Conservation (phyloP, 495 filamentous ascomycete species). For the Evansstolkia leycettana region DNA sequence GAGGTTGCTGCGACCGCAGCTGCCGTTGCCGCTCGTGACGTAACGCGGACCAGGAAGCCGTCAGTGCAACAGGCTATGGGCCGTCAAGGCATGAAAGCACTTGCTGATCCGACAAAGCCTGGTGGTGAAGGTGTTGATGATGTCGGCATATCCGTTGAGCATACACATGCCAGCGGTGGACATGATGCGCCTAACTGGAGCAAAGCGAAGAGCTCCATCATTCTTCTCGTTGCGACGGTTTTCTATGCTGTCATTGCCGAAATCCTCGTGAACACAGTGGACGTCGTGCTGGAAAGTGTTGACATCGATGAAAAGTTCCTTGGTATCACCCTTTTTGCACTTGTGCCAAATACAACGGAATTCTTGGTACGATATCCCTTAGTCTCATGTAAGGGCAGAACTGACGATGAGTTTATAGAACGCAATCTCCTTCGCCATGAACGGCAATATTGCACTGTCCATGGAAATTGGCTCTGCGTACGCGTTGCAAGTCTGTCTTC, state of each 20-base stretch:
- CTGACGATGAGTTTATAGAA: constrained; percentile 44
- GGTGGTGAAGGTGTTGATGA: constrained; percentile 29
- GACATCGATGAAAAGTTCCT: constrained; percentile 97
- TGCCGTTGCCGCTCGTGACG: constrained; percentile 75
- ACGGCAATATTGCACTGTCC: constrained; percentile 96
- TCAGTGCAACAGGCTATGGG: constrained; percentile 20
- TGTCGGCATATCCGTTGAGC: constrained; percentile 25
- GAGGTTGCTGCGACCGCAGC: constrained; percentile 90
- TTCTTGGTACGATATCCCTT: constrained; percentile 84
- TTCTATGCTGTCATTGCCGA: constrained; percentile 94
- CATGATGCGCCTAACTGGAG: constrained; percentile 99
- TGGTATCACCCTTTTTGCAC: constrained; percentile 90
- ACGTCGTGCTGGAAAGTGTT: constrained; percentile 79
- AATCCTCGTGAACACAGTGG: constrained; percentile 91
- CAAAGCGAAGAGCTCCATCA: constrained; percentile 73
- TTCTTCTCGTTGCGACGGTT: constrained; percentile 80
- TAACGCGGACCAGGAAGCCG: constrained; percentile 38
- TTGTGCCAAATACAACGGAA: constrained; percentile 97
- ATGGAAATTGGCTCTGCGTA: constrained; percentile 99
- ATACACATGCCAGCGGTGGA: constrained; percentile 46
- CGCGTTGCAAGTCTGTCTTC: constrained; percentile 90
- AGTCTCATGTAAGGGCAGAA: no score
- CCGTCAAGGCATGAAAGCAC: constrained; percentile 17
- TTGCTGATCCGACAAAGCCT: constrained; percentile 15
- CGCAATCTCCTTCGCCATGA: constrained; percentile 99